These are phyloP conservation scores for Termitomyces eurrhizus DNA, from an alignment of 768 basidiomycete genomes.

Conservation along the genomic window DNA sequence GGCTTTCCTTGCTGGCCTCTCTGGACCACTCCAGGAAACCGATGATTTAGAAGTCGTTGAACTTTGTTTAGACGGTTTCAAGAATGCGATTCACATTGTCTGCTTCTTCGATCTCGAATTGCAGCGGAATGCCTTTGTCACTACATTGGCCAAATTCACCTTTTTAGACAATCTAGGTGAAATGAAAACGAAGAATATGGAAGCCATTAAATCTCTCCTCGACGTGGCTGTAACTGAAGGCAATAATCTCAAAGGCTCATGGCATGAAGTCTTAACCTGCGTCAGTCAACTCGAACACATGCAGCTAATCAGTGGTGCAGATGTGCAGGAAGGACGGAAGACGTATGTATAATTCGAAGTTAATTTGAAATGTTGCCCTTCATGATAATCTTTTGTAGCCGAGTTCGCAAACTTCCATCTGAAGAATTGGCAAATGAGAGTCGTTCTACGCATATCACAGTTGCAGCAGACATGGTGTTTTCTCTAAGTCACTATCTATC, in stretches of 20 bases:
- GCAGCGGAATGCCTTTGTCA: conserved; percentile 98
- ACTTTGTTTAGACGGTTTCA: conserved; percentile 92
- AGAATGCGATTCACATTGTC: conserved; percentile 92
- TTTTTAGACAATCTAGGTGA: conserved; percentile 97
- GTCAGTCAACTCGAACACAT: conserved; percentile 98
- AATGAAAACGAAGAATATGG: conserved; percentile 99
- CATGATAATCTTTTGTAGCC: conserved; percentile 24
- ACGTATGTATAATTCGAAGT: conserved; percentile 48
- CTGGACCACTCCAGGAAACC: conserved; percentile 90
- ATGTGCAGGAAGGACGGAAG: conserved; percentile 78
- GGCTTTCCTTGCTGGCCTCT: conserved; percentile 92
- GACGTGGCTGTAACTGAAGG: conserved; percentile 97
- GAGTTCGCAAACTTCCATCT: conserved; percentile 62
- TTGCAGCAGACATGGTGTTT: conserved; percentile 99
- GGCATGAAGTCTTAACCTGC: conserved; percentile 95
- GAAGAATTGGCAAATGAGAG: conserved; percentile 97
- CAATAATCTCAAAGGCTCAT: conserved; percentile 91
- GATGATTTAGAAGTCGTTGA: conserved; percentile 92
- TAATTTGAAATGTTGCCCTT: conserved; percentile 9
- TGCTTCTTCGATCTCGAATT: conserved; percentile 97
- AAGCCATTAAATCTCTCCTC: conserved; percentile 92
- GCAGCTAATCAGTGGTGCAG: conserved; percentile 93
- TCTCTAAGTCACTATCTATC: conserved; percentile 92
- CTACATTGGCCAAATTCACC: conserved; percentile 94
- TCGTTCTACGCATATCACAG: conserved; percentile 95